Base-by-base conservation (phyloP, 2,329 filamentous ascomycete genomes). In the Fusarium poae region DNA sequence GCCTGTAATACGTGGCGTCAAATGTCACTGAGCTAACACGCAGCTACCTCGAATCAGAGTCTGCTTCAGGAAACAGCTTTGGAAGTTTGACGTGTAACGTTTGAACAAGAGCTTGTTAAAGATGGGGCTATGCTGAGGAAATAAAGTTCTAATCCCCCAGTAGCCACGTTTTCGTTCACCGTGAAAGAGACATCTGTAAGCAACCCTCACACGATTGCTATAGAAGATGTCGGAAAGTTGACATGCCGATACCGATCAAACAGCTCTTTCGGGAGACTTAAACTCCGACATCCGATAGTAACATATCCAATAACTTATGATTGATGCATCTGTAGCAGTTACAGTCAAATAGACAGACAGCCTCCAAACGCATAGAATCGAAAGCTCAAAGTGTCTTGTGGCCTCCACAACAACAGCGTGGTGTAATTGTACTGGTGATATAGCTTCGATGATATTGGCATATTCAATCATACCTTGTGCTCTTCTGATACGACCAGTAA, bases 1-100 rank as follows among this genome's bases (percentile, higher is more conserved):
- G 60, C 60, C 40, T 59, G 60, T 64, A 21, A 59, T 46, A 37
- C 20, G 52, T 59, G 60, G 62, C 60, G 53, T 8, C 32, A 18
- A 20, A 60, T 13, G 20, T 40, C 30, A 39, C 37, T 10, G 23
- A 18, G 25, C 30, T 27, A 29, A 23, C 8, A 40, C 13, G 27
- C 35, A 46, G 23, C 62, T 44, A 48, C 11, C 27, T 48, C 40
- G 45, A 53, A 65, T 52, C 23, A 20, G 3, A 43, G 8, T 43
- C 60, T 53, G 20, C 8, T 35, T 32, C 15, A 2, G 6, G 35
- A 40, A 65, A 29, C 7, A 23, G 15, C 23, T 60, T 42, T 43
- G 53, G 46, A 54, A 23, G 39, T 46, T 49, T 23, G 52, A 25
- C 34, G 34, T 43, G 50, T 49, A 57, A 63, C 35, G 60, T 49